A percentile compares a stretch with the other conserved stretches of the same genome.
Evolutionary conservation across 2,329 filamentous ascomycete species (phyloP).

Genomic region (Epichloe brachyelytri): DNA sequence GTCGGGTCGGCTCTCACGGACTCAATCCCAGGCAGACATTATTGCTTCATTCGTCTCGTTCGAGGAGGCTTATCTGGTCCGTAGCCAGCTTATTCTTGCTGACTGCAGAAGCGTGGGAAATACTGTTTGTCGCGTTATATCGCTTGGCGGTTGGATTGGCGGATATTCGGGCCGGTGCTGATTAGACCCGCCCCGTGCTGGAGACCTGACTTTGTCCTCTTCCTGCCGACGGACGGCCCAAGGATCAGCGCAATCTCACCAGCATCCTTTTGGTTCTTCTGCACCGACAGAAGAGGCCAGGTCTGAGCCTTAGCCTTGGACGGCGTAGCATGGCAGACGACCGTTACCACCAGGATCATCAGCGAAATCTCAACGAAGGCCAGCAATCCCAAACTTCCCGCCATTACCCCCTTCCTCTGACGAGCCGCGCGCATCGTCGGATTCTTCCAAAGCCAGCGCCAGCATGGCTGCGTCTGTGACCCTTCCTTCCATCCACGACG

Average conservation of each 20-base stretch:
- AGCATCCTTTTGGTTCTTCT: conserved; percentile 7
- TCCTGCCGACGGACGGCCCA: neutral
- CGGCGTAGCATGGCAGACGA: conserved; percentile 27
- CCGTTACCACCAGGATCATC: conserved; percentile 24
- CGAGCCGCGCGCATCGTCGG: conserved; percentile 10
- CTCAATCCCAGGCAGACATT: neutral
- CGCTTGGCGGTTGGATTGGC: neutral
- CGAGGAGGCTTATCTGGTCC: neutral
- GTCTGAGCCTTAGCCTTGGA: conserved; percentile 9
- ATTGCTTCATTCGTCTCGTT: neutral
- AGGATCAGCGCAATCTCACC: conserved; percentile 5
- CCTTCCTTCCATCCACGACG: conserved; percentile 38
- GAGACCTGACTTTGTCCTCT: neutral
- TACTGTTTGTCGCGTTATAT: neutral
- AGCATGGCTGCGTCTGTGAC: conserved; percentile 33
- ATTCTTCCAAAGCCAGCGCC: conserved; percentile 14
- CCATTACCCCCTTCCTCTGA: conserved; percentile 4
- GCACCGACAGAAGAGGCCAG: conserved; percentile 15
- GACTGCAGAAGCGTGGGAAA: neutral
- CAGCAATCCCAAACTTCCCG: conserved; percentile 4
- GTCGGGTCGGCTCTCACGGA: neutral
- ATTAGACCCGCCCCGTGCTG: neutral
- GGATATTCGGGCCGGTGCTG: neutral
- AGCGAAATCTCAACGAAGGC: conserved; percentile 24
- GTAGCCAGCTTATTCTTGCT: neutral